Conservation (phyloP, 1,139 yeast species). For the Blastobotrys arbuscula region DNA sequence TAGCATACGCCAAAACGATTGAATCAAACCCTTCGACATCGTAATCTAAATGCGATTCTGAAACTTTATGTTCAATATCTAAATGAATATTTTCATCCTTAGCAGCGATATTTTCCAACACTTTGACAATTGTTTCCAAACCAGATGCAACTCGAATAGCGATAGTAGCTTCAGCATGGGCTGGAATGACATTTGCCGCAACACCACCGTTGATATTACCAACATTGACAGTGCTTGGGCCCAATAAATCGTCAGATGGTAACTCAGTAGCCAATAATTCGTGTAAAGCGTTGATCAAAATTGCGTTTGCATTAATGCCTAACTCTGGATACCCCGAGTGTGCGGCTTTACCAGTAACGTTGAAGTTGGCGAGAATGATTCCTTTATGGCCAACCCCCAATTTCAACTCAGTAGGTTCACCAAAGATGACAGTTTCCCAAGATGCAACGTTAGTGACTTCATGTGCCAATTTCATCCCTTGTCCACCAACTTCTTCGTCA, state of each 20-base stretch:
- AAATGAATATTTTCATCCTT: conserved; percentile 28
- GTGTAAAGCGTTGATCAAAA: conserved; percentile 47
- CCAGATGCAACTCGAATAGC: conserved; percentile 53
- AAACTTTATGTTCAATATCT: conserved; percentile 23
- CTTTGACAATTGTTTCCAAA: conserved; percentile 36
- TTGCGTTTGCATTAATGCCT: conserved; percentile 59
- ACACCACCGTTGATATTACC: conserved; percentile 58
- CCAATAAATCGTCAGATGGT: conserved; percentile 51
- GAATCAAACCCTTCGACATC: conserved; percentile 61
- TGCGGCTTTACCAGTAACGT: conserved; percentile 52
- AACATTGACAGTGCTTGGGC: conserved; percentile 57
- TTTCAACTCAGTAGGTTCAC: conserved; percentile 69
- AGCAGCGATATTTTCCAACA: conserved; percentile 37
- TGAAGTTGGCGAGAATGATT: conserved; percentile 38
- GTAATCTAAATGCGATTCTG: conserved; percentile 49
- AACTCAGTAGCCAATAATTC: conserved; percentile 36
- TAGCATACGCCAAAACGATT: conserved; percentile 51
- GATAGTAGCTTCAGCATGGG: conserved; percentile 46
- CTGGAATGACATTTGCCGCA: conserved; percentile 60
- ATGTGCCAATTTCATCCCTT: conserved; percentile 50
- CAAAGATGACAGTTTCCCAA: conserved; percentile 63
- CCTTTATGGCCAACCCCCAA: conserved; percentile 72
- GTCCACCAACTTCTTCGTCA: conserved; percentile 62
- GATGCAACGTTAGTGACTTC: conserved; percentile 36
- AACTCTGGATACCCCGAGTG: conserved; percentile 70